Evolutionary conservation across 768 basidiomycete species (phyloP).

Genomic region (Boletus pseudo-olivaceus): DNA sequence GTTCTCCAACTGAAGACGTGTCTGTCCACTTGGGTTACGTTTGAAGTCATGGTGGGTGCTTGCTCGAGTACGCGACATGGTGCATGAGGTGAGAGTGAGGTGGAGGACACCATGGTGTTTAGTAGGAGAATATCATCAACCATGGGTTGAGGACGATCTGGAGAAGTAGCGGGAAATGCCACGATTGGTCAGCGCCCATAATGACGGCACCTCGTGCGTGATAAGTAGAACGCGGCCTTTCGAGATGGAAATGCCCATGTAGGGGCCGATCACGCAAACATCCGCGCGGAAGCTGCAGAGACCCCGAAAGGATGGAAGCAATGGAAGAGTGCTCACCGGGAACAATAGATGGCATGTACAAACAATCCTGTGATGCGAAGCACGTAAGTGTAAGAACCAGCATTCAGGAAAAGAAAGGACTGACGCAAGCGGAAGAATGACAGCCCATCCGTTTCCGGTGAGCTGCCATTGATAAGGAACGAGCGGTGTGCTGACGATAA

Average conservation of each 20-base stretch:
- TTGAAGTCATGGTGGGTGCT: neutral
- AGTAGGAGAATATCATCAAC: constrained; percentile 80
- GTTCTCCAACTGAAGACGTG: constrained; percentile 8
- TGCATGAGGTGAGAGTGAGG: constrained; percentile 13
- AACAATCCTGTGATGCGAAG: constrained; percentile 44
- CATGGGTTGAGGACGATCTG: constrained; percentile 85
- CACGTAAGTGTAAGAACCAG: neutral
- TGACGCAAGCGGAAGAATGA: constrained; percentile 72
- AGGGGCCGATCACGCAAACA: neutral
- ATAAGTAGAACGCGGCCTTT: constrained; percentile 4
- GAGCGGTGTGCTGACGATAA: constrained; percentile 49
- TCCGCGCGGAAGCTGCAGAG: neutral
- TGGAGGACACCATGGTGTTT: neutral
- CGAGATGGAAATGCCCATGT: constrained; percentile 25
- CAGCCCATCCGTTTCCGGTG: constrained; percentile 57
- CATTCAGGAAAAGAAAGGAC: constrained; percentile 24
- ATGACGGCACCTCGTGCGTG: neutral
- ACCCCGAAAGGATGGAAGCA: no score
- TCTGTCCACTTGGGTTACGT: constrained; percentile 12
- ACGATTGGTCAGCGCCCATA: constrained; percentile 14
- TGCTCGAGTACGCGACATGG: neutral
- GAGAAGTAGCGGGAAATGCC: neutral
- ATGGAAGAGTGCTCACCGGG: constrained; percentile 58
- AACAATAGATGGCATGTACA: constrained; percentile 67
- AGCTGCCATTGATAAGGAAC: constrained; percentile 71